These are phyloP conservation scores for Prunus salicina DNA, from an alignment of 306 rosid genomes.

Conservation along the genomic window DNA sequence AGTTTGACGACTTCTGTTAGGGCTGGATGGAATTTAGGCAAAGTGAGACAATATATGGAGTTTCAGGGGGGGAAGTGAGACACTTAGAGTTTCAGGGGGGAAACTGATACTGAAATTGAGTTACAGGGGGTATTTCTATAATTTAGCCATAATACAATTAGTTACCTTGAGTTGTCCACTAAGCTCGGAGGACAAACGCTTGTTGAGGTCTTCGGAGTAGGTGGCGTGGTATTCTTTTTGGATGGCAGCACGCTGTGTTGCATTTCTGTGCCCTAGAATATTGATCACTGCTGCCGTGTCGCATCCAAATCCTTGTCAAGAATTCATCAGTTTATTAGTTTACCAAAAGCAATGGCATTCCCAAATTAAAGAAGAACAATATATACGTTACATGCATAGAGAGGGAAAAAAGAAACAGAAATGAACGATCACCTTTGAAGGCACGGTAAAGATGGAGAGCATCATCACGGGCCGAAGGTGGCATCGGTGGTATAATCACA, in stretches of 20 bases:
- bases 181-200: constrained; percentile 67
- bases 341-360: background rate
- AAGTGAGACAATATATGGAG: too few relatives aligned
- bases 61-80: too few relatives aligned
- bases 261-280: constrained; percentile 68
- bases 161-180: constrained; percentile 64
- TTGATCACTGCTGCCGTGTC: constrained; percentile 65
- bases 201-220: constrained; percentile 58
- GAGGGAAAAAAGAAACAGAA: background rate
- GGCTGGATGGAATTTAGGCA: too few relatives aligned
- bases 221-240: constrained; percentile 63
- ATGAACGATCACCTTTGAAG: constrained; percentile 50
- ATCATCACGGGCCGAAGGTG: constrained; percentile 66
- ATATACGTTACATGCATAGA: background rate
- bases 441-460: constrained; percentile 74
- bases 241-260: constrained; percentile 60
- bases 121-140: too few relatives aligned
- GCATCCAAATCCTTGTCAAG: constrained; percentile 65
- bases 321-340: background rate
- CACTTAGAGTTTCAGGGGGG: too few relatives aligned
- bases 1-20: too few relatives aligned
- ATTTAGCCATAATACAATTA: background rate
- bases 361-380: background rate
- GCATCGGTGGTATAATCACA: constrained; percentile 53
- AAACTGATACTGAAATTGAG: too few relatives aligned